A percentile compares a stretch with the other conserved stretches of the same genome.
Conservation (phyloP, 2,329 filamentous ascomycete species). For the Trichoderma guizhouense region DNA sequence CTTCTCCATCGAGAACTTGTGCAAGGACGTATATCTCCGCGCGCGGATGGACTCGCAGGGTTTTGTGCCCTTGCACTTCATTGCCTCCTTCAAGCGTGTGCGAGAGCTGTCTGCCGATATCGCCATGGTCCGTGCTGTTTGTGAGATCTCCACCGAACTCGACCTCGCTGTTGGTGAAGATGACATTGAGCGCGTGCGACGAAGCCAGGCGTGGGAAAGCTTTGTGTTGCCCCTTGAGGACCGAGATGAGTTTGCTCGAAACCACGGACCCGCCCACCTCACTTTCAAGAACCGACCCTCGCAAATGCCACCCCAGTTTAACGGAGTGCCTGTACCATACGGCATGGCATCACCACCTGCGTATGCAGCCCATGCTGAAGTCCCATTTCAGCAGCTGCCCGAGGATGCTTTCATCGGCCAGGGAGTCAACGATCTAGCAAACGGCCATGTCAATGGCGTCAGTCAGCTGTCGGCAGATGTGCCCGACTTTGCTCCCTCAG, state of each 20-base stretch:
- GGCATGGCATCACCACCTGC: conserved; percentile 29
- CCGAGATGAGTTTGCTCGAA: conserved; percentile 70
- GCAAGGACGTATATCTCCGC: conserved; percentile 87
- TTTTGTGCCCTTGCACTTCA: conserved; percentile 76
- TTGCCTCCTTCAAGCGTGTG: conserved; percentile 80
- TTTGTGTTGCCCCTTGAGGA: conserved; percentile 72
- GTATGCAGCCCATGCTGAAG: conserved; percentile 29
- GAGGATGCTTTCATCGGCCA: conserved; percentile 37
- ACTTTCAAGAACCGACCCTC: conserved; percentile 36
- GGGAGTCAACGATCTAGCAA: conserved; percentile 32
- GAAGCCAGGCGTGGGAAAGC: conserved; percentile 70
- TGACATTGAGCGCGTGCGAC: conserved; percentile 73
- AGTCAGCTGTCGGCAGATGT: conserved; percentile 38
- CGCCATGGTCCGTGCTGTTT: conserved; percentile 71
- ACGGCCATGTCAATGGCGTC: conserved; percentile 24
- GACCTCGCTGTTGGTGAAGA: conserved; percentile 76
- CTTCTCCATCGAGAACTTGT: conserved; percentile 92
- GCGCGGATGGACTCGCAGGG: conserved; percentile 94
- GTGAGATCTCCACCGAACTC: conserved; percentile 66
- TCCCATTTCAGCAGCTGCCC: conserved; percentile 30
- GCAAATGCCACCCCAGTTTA: conserved; percentile 30
- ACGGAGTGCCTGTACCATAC: conserved; percentile 33
- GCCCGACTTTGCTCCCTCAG: conserved; percentile 39
- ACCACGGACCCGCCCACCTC: conserved; percentile 57
- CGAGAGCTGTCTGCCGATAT: conserved; percentile 52